phyloP scores from a whole-genome alignment of 768 basidiomycete genomes.

The Coprinellus micaceus region DNA sequence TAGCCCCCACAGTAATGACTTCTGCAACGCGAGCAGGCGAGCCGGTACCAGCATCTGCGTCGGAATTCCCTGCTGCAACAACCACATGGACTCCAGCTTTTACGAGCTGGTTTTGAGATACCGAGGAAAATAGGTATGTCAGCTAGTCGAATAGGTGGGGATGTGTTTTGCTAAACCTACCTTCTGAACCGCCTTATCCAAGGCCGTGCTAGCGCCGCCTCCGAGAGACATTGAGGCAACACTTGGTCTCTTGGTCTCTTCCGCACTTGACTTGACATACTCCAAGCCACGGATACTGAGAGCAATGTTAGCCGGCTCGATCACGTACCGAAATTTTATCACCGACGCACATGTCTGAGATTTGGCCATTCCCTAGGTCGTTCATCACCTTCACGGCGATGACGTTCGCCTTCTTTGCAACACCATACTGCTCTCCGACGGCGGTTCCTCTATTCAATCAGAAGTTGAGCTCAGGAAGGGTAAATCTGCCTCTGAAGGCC shows the following conservation, averaged over 20 bases:
- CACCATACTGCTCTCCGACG: constrained; percentile 22
- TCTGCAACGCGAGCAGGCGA: constrained; percentile 26
- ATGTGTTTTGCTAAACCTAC: constrained; percentile 7
- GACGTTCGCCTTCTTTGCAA: constrained; percentile 28
- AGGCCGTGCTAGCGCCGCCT: constrained; percentile 19
- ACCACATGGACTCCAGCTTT: constrained; percentile 27
- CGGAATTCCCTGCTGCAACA: constrained; percentile 28
- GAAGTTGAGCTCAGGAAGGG: neutral
- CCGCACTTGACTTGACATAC: constrained; percentile 21
- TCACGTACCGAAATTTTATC: neutral
- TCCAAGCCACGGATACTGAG: constrained; percentile 25
- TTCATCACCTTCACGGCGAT: constrained; percentile 40
- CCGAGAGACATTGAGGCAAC: constrained; percentile 33
- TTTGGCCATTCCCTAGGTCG: constrained; percentile 23
- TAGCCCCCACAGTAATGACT: constrained; percentile 32
- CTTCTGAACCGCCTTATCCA: constrained; percentile 28
- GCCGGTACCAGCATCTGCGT: constrained; percentile 20
- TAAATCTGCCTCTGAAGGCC: too few relatives aligned
- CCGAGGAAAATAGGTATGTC: too few relatives aligned
- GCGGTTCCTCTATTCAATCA: constrained; percentile 19
- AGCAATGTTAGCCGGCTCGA: neutral
- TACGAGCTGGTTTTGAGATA: constrained; percentile 19
- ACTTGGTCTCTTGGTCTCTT: constrained; percentile 20
- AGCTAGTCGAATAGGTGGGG: neutral
- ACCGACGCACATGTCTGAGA: constrained; percentile 17